Evolutionary conservation across 768 basidiomycete species (phyloP).

Genomic region (Suillus plorans): DNA sequence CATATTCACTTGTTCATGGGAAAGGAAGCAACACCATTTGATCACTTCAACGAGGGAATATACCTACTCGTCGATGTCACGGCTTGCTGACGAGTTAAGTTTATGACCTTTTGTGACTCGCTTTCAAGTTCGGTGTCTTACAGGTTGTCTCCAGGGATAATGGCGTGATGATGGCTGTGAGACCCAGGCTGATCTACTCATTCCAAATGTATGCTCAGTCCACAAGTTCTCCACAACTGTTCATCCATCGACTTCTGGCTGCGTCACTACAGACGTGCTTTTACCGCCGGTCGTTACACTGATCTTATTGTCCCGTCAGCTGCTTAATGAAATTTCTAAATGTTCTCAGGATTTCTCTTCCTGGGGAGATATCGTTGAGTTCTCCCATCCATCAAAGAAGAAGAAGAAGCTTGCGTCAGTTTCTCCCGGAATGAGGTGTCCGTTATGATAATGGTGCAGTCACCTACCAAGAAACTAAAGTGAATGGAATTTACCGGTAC

Average conservation of each 20-base stretch:
- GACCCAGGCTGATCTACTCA: background rate
- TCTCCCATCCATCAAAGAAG: background rate
- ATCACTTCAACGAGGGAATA: background rate
- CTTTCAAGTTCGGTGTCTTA: background rate
- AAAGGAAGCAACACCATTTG: background rate
- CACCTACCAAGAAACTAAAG: background rate
- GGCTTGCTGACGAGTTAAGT: background rate
- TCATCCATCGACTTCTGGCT: background rate
- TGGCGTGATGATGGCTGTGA: background rate
- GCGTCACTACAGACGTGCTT: background rate
- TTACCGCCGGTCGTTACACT: background rate
- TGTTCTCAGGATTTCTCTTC: background rate
- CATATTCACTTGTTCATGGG: conserved; percentile 1
- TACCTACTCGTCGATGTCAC: background rate
- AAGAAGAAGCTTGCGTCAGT: background rate
- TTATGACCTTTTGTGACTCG: background rate
- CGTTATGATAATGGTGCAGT: background rate
- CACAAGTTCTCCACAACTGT: background rate
- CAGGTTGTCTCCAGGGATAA: background rate
- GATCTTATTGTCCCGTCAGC: background rate
- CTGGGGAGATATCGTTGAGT: background rate
- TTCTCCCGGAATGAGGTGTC: background rate
- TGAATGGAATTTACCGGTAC: background rate
- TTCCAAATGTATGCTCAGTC: background rate
- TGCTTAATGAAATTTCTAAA: background rate